A percentile compares a stretch with the other conserved stretches of the same genome.
Evolutionary conservation across 2,329 filamentous ascomycete species (phyloP).

Genomic region (Colletotrichum siamense): DNA sequence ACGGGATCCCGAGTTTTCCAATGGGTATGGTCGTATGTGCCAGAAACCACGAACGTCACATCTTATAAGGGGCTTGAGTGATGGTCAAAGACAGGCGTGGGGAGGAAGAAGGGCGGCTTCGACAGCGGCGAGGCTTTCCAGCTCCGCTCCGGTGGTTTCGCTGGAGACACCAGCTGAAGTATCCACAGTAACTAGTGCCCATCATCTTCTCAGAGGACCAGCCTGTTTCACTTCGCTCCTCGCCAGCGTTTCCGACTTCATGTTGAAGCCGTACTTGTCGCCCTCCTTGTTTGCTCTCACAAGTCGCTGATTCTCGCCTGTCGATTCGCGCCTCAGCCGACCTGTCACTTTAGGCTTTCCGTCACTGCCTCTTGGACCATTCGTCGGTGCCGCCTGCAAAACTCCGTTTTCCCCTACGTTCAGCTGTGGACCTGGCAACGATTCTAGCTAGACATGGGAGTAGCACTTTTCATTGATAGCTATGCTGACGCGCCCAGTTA

Average conservation of each 20-base stretch:
- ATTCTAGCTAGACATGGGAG: neutral
- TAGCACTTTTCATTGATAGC: too few relatives aligned
- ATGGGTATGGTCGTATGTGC: neutral
- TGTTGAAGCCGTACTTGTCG: neutral
- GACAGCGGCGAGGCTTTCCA: neutral
- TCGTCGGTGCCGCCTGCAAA: neutral
- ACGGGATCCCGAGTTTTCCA: neutral
- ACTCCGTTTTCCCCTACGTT: neutral
- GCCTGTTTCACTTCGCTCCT: too few relatives aligned
- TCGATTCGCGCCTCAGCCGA: too few relatives aligned
- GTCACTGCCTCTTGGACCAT: neutral
- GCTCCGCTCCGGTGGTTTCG: neutral
- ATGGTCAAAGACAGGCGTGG: neutral
- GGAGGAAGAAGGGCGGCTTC: neutral
- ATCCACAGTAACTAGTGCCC: too few relatives aligned
- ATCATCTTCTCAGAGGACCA: neutral
- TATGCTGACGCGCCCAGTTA: too few relatives aligned
- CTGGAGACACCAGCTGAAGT: neutral
- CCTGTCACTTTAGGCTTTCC: neutral
- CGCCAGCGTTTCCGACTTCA: neutral
- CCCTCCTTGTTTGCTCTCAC: neutral
- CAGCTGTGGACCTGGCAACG: neutral
- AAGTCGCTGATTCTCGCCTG: too few relatives aligned
- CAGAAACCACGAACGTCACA: accelerated
- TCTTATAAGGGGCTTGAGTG: neutral